phyloP scores from a whole-genome alignment of 2,329 filamentous ascomycete genomes.

The Cordyceps cicadae region DNA sequence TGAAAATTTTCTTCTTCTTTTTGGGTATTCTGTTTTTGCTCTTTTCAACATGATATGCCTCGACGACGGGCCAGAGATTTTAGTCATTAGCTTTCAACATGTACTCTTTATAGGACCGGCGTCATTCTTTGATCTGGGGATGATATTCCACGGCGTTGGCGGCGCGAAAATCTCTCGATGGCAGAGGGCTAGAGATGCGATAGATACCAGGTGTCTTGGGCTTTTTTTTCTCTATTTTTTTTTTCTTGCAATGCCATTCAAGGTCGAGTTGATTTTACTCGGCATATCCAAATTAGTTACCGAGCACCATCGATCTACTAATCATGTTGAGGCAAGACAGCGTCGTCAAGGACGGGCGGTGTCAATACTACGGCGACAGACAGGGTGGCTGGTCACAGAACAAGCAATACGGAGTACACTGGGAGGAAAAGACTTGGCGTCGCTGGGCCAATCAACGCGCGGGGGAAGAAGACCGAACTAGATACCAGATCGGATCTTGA shows the following conservation, averaged over 20 bases:
- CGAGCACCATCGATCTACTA: too few species aligned
- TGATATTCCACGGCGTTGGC: background rate
- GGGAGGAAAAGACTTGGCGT: background rate
- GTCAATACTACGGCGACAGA: too few species aligned
- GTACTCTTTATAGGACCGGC: slow-evolving; percentile 10
- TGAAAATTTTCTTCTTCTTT: background rate
- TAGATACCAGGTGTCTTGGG: slow-evolving; percentile 7
- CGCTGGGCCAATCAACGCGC: background rate
- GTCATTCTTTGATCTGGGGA: slow-evolving; percentile 2
- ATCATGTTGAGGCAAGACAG: too few species aligned
- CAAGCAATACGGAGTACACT: too few species aligned
- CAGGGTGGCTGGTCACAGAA: too few species aligned
- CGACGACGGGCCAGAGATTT: background rate
- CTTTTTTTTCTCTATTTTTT: background rate
- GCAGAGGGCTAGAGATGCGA: background rate
- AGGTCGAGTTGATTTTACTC: background rate
- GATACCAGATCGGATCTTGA: background rate
- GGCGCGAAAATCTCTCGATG: background rate
- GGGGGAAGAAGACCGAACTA: background rate
- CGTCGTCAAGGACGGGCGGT: too few species aligned
- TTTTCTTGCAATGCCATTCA: slow-evolving; percentile 3
- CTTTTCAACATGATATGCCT: slow-evolving; percentile 1
- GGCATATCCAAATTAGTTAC: background rate
- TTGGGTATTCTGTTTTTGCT: background rate
- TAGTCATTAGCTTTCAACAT: slow-evolving; percentile 11